These are phyloP conservation scores for Juglanconis sp. DNA, from an alignment of 2,329 filamentous ascomycete genomes.

Conservation along the genomic window DNA sequence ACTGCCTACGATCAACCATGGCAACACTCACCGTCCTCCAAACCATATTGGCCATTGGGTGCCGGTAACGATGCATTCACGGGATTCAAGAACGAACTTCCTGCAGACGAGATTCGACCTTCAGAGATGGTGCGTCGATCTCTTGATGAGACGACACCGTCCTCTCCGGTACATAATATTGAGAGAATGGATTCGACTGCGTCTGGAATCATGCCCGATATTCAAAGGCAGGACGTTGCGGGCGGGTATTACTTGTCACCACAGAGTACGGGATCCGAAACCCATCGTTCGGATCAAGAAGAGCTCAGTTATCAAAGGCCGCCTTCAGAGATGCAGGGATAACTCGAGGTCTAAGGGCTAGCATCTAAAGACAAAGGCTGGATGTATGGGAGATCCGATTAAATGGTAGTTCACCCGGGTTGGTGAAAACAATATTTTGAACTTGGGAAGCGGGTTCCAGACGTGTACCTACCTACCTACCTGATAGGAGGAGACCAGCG, in stretches of 20 bases:
- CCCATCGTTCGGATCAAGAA: not conserved
- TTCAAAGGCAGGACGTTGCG: not conserved
- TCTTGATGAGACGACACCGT: not conserved
- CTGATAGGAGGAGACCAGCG: no score
- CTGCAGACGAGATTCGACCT: not conserved
- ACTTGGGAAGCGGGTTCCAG: no score
- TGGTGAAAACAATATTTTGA: no score
- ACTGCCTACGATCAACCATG: not conserved
- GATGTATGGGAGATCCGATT: no score
- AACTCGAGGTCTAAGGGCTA: not conserved
- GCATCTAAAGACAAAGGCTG: no score
- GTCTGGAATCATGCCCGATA: not conserved
- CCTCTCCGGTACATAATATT: not conserved
- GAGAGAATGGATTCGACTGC: not conserved
- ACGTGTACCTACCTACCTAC: no score
- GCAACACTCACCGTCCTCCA: not conserved
- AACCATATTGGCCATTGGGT: not conserved
- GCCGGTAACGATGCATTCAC: not conserved
- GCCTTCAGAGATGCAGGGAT: not conserved
- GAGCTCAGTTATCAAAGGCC: not conserved
- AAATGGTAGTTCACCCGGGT: no score
- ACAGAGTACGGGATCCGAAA: not conserved
- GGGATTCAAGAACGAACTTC: not conserved
- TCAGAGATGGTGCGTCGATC: not conserved
- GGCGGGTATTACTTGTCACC: not conserved